Base-by-base conservation (phyloP, 805 yeast genomes). In the Scheffersomyces amazonensis region DNA sequence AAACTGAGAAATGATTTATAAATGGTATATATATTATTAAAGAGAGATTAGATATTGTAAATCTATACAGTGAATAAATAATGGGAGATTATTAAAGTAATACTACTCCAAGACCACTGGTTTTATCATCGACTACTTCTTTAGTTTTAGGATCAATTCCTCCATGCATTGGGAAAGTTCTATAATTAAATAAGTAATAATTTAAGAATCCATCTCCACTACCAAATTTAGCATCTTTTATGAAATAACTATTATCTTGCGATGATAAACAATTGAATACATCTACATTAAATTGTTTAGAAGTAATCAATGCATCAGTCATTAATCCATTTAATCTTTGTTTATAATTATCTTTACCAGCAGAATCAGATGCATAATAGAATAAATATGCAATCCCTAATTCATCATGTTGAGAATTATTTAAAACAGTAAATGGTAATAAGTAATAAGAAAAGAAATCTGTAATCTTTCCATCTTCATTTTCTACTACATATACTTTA, bases 201-300 rank as follows among this genome's bases (percentile, higher is more conserved):
- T 93, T 86, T 55, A 93, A 73, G 54, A 78, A 76, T 0, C 99
- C 99, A 60, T 91, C 98, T 31, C 99, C 99, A 34, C 80, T 77
- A 23, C 96, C 96, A 59, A 93, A 93, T 58, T 87, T 87, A 63
- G 86, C 73, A 28, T 85, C 81, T 18, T 87, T 83, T 47, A 93
- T 69, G 65, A 93, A 88, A 42, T 85, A 65, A 12, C 88, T 73
- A 60, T 93, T 93, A 56, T 93, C 99, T 65, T 89, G 96, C 9
- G 89, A 73, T 0, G 97, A 80, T 45, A 93, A 71, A 8, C 97
- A 96, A 58, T 93, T 93, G 74, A 91, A 87, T 3, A 93, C 98
- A 58, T 93, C 99, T 52, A 86, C 87, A 18, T 75, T 74, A 34
- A 71, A 62, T 30, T 69, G 59, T 58, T 85, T 83, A 20, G 96